These are phyloP conservation scores for Ophiocytium majus DNA, from an alignment of 352 stramenopile species.

Conservation along the genomic window DNA sequence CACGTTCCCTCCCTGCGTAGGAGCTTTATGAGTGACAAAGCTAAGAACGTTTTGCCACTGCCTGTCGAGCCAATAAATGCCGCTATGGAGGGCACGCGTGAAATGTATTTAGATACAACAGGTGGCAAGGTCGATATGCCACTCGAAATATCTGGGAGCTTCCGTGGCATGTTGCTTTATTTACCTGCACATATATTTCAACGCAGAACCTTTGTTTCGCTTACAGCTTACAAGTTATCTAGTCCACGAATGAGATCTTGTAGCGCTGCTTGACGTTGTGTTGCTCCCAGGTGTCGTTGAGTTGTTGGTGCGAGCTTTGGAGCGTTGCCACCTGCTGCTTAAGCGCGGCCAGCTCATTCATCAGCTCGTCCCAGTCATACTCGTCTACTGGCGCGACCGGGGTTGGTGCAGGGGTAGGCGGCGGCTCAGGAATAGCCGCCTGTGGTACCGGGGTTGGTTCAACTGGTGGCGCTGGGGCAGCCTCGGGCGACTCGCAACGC, in stretches of 20 bases:
- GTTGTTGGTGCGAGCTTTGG: background rate
- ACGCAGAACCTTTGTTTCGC: too few relatives aligned
- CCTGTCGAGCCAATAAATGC: background rate
- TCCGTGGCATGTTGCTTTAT: background rate
- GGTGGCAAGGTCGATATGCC: background rate
- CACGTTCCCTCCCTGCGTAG: background rate
- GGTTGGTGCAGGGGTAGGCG: background rate
- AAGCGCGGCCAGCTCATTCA: background rate
- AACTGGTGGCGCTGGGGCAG: background rate
- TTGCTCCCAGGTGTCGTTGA: background rate
- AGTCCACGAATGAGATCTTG: background rate
- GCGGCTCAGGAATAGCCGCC: background rate
- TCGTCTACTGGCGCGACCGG: background rate
- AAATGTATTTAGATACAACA: background rate
- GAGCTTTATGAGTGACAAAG: background rate
- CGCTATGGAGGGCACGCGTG: background rate
- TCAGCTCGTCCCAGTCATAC: constrained; percentile 1
- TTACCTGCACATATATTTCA: too few relatives aligned
- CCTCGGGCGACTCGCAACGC: background rate
- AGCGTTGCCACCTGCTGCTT: background rate
- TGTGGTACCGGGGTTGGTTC: background rate
- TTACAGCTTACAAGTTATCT: too few relatives aligned
- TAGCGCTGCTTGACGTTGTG: background rate
- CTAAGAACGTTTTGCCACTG: background rate
- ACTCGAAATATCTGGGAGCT: background rate